A percentile compares a stretch with the other conserved stretches of the same genome.
Evolutionary conservation across 2,329 filamentous ascomycete genomes (phyloP).

Genomic region (Pestalotiopsis sp.): DNA sequence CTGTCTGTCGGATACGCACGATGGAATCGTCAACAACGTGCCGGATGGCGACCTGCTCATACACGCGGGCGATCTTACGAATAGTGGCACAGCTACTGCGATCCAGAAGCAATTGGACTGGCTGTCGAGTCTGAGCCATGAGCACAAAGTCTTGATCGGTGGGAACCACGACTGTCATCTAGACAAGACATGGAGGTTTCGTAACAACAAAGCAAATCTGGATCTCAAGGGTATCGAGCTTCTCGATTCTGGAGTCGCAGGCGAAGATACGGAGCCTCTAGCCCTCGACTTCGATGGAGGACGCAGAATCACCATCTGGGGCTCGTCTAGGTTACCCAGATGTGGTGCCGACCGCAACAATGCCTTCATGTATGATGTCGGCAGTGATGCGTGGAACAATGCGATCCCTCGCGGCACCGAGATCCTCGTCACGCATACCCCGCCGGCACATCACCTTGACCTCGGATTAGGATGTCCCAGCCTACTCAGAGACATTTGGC

Average conservation of each 20-base stretch:
- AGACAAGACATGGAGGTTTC: constrained; percentile 53
- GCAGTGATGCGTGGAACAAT: constrained; percentile 70
- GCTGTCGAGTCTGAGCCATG: constrained; percentile 74
- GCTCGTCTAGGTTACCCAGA: constrained; percentile 77
- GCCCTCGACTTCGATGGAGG: constrained; percentile 64
- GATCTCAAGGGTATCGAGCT: constrained; percentile 70
- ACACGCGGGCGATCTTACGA: constrained; percentile 85
- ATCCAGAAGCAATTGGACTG: constrained; percentile 87
- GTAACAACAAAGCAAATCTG: constrained; percentile 52
- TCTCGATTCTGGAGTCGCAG: constrained; percentile 65
- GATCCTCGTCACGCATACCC: constrained; percentile 80
- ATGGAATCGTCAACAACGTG: constrained; percentile 57
- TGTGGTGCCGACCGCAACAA: constrained; percentile 70
- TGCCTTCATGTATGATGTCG: constrained; percentile 75
- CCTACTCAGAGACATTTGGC: constrained; percentile 73
- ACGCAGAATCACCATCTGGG: constrained; percentile 72
- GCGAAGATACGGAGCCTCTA: constrained; percentile 29
- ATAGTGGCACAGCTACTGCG: constrained; percentile 69
- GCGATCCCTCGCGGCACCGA: constrained; percentile 74
- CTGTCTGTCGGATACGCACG: constrained; percentile 90
- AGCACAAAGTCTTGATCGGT: constrained; percentile 78
- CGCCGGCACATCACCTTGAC: constrained; percentile 73
- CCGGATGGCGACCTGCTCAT: constrained; percentile 84
- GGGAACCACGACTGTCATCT: constrained; percentile 92
- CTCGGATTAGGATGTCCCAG: constrained; percentile 71